Percentiles rank a stretch among this genome's conserved stretches.
Conservation (phyloP, 75 land plant genomes). For the Selaginella moellendorffii region DNA sequence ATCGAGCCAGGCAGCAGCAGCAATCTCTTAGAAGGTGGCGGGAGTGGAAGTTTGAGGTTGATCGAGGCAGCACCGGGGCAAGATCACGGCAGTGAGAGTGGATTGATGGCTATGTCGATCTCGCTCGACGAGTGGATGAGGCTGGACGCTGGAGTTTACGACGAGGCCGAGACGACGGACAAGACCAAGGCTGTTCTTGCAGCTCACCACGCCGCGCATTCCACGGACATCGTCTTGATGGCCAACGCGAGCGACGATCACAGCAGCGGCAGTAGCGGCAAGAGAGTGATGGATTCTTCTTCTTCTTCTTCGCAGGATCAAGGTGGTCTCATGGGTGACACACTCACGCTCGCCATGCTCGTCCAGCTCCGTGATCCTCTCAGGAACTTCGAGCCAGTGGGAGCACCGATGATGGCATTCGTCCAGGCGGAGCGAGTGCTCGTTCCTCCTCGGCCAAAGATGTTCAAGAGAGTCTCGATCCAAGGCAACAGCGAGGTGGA, state of each 20-base stretch:
- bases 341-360: conserved; percentile 17
- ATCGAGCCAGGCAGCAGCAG: not conserved
- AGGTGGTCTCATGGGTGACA: conserved; percentile 3
- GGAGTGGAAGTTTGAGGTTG: conserved; percentile 5
- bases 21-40: not conserved
- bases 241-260: not conserved
- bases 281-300: no score
- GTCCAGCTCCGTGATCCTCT: conserved; percentile 20
- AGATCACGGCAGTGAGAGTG: not conserved
- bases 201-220: conserved; percentile 3
- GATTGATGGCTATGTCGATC: conserved; percentile 16
- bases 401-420: conserved; percentile 25
- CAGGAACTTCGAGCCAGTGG: conserved; percentile 22
- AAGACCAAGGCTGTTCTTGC: not conserved
- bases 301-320: not conserved
- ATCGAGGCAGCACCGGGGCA: not conserved
- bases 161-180: not conserved
- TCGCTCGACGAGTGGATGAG: conserved; percentile 21
- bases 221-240: not conserved
- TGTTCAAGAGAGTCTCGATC: not conserved
- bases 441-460: conserved; percentile 6
- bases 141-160: conserved; percentile 13
- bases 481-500: conserved; percentile 9
- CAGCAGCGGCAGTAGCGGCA: no score
- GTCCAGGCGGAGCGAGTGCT: conserved; percentile 18